A percentile compares a stretch with the other conserved stretches of the same genome.
Evolutionary conservation across 352 stramenopile genomes (phyloP).

Genomic region (Phytophthora pisi): DNA sequence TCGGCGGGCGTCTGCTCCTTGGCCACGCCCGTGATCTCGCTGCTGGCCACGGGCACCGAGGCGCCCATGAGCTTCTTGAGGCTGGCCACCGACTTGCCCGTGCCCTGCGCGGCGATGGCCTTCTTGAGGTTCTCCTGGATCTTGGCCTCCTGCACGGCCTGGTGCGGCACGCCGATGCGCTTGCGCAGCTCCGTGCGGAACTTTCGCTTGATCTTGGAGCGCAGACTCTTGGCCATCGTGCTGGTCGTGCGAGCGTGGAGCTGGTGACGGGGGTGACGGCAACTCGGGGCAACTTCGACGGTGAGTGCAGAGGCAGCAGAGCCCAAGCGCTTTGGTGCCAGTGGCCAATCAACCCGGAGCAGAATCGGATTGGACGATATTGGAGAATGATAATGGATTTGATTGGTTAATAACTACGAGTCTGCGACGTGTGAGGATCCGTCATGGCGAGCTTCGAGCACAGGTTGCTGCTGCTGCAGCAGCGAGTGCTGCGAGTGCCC

Average conservation of each 20-base stretch:
- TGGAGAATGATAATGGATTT: background rate
- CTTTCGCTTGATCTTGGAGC: constrained; percentile 91
- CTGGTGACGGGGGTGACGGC: background rate
- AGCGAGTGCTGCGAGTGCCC: too few relatives aligned
- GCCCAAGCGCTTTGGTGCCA: constrained; percentile 18
- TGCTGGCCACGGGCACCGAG: constrained; percentile 50
- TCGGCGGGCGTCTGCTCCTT: constrained; percentile 39
- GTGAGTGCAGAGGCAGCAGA: constrained; percentile 18
- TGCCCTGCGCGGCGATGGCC: constrained; percentile 70
- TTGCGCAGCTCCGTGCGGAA: constrained; percentile 88
- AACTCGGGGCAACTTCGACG: constrained; percentile 20
- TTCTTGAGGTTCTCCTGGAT: constrained; percentile 90
- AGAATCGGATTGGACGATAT: constrained; percentile 25
- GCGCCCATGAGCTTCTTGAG: constrained; percentile 79
- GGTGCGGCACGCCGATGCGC: constrained; percentile 79
- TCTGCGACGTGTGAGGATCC: constrained; percentile 35
- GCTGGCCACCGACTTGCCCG: constrained; percentile 60
- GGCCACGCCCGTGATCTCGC: constrained; percentile 50
- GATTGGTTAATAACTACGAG: constrained; percentile 20
- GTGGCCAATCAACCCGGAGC: constrained; percentile 33
- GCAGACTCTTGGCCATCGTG: constrained; percentile 88
- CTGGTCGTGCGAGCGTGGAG: background rate
- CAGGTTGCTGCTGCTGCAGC: too few relatives aligned
- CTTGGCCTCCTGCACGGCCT: constrained; percentile 70
- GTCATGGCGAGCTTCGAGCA: background rate